Conservation (phyloP, 2,329 filamentous ascomycete genomes). For the Blastomyces gilchristii region DNA sequence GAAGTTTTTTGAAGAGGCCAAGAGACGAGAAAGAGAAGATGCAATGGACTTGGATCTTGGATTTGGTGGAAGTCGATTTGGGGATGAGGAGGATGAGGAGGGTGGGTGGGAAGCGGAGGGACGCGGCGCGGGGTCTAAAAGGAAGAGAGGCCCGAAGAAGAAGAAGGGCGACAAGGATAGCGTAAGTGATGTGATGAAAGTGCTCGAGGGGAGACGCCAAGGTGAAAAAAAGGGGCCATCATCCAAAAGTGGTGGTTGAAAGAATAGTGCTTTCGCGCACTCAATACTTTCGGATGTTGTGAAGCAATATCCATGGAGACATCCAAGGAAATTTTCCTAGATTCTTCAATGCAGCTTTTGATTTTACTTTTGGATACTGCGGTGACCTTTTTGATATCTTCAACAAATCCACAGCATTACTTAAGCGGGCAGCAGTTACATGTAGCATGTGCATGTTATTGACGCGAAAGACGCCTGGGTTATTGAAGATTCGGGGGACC, state of each 20-base stretch:
- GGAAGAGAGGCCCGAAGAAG: conserved; percentile 47
- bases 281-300: not conserved
- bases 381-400: not conserved
- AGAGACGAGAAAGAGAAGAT: conserved; percentile 57
- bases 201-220: conserved; percentile 56
- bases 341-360: not conserved
- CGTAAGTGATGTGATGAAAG: conserved; percentile 67
- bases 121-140: conserved; percentile 28
- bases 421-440: not conserved
- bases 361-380: not conserved
- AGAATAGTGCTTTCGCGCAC: not conserved
- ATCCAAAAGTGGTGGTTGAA: not conserved
- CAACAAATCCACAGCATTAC: not conserved
- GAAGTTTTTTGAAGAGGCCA: conserved; percentile 58
- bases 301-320: not conserved
- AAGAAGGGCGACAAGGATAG: conserved; percentile 51
- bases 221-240: conserved; percentile 14
- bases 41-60: conserved; percentile 88
- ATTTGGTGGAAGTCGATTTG: conserved; percentile 78
- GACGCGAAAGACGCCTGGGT: not conserved
- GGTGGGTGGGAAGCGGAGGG: conserved; percentile 44
- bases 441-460: not conserved
- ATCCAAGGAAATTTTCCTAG: not conserved
- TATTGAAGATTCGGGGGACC: not conserved
- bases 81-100: conserved; percentile 78